Percentiles rank a stretch among this genome's conserved stretches.
Conservation (phyloP, 2,329 filamentous ascomycete genomes). For the Scytalidium sp. region DNA sequence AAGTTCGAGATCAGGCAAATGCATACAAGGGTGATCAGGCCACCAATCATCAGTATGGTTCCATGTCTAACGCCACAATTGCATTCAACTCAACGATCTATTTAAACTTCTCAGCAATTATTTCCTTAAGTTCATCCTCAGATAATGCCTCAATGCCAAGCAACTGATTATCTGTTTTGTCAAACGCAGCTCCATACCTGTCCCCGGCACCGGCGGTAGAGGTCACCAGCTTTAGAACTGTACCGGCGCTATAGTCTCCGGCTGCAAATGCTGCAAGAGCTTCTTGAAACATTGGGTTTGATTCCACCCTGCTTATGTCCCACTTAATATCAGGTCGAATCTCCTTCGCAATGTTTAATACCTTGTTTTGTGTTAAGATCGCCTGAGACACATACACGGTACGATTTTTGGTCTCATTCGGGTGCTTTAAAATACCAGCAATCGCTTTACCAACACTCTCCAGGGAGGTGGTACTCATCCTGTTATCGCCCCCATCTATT, state of each 20-base stretch:
- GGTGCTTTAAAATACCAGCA: slow-evolving; percentile 41
- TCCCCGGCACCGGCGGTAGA: slow-evolving; percentile 26
- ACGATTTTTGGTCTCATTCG: slow-evolving; percentile 48
- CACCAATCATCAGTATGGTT: too few relatives aligned
- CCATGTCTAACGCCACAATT: not conserved
- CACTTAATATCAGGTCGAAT: slow-evolving; percentile 19
- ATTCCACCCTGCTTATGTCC: slow-evolving; percentile 7
- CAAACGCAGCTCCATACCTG: slow-evolving; percentile 27
- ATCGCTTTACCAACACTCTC: slow-evolving; percentile 43
- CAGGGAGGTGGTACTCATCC: slow-evolving; percentile 44
- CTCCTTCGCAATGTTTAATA: slow-evolving; percentile 26
- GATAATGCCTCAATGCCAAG: slow-evolving; percentile 38
- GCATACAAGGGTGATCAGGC: too few relatives aligned
- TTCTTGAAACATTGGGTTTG: slow-evolving; percentile 1
- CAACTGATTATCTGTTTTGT: slow-evolving; percentile 32
- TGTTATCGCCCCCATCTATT: slow-evolving; percentile 44
- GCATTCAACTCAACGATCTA: not conserved
- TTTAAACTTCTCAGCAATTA: not conserved
- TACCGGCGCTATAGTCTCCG: slow-evolving; percentile 20
- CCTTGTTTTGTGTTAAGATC: slow-evolving; percentile 39
- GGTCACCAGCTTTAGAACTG: slow-evolving; percentile 27
- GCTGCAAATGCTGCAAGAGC: slow-evolving; percentile 1
- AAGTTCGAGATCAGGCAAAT: too few relatives aligned
- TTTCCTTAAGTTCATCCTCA: slow-evolving; percentile 32
- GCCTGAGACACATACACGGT: slow-evolving; percentile 39